Evolutionary conservation across 2,329 filamentous ascomycete species (phyloP).

Genomic region (Xylariaceae sp.): DNA sequence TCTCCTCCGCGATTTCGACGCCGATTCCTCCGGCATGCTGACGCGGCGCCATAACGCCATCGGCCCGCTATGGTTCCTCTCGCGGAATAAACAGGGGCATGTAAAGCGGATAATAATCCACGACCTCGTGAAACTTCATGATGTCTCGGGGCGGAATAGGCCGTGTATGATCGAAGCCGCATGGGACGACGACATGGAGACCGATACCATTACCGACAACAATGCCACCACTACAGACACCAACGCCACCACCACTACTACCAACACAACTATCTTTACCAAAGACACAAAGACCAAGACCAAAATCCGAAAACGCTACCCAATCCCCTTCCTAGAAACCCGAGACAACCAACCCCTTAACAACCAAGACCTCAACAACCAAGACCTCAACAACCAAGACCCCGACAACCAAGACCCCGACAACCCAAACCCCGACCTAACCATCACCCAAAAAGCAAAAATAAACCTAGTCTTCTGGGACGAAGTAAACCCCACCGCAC

Average conservation of each 20-base stretch:
- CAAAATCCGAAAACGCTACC: not conserved
- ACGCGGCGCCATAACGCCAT: conserved; percentile 55
- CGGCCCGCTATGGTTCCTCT: conserved; percentile 60
- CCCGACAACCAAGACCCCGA: not conserved
- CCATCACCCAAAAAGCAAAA: too few relatives aligned
- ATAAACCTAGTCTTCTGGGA: conserved; percentile 16
- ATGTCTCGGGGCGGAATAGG: too few relatives aligned
- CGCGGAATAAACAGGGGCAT: conserved; percentile 28
- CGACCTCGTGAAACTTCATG: not conserved
- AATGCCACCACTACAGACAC: not conserved
- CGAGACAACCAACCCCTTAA: too few relatives aligned
- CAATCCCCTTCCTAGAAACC: conserved; percentile 13
- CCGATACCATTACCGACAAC: not conserved
- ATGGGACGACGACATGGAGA: too few relatives aligned
- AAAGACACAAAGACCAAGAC: too few relatives aligned
- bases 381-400: not conserved
- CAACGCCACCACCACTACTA: not conserved
- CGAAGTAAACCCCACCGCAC: not conserved
- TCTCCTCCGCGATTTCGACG: conserved; percentile 44
- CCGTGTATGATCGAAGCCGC: too few relatives aligned
- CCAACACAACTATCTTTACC: too few relatives aligned
- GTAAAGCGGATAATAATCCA: conserved; percentile 31
- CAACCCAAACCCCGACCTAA: not conserved
- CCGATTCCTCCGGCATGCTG: conserved; percentile 38
- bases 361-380: not conserved